Evolutionary conservation across 345 rosid genomes (phyloP), one percentile per base, ranked within the genome.

Genomic region (Aurinia saxatilis): DNA sequence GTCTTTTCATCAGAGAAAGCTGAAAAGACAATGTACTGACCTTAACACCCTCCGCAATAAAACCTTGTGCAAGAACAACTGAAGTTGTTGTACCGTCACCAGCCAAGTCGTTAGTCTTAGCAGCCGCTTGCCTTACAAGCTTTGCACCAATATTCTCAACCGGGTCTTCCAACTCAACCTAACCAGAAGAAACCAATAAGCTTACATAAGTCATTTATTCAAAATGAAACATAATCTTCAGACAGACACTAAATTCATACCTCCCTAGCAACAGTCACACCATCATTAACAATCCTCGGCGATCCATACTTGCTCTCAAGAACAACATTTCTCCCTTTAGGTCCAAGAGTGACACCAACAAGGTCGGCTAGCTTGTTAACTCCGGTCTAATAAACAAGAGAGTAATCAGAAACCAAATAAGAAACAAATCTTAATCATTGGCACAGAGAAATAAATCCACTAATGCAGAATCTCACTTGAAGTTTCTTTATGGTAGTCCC

Each of bases 231-330:
- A 27, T 46, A 52, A 50, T 14, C 11, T 4, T 29, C 12, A 10
- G 21, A 10, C 50, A 44, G 17, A 44, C 31, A 21, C 2, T 21
- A 21, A 21, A 21, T 4, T 21, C 30, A 47, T 71, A 90, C 99
- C 92, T 93, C 99, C 67, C 80, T 93, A 2, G 97, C 99, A 44
- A 93, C 97, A 17, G 97, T 93, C 19, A 93, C 97, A 56, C 99
- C 99, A 52, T 93, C 99, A 59, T 90, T 93, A 33, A 93, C 97
- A 61, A 93, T 93, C 80, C 83, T 90, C 0, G 99, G 99, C 50
- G 99, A 91, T 3, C 99, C 99, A 63, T 93, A 90, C 75, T 90
- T 93, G 87, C 97, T 93, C 79, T 93, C 99, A 8, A 93, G 88
- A 57, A 93, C 99, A 73, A 90, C 99, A 70, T 93, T 93, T 61